phyloP scores from a whole-genome alignment of 164 flowering plant genomes.

The Tetrastigma voinierianum region DNA sequence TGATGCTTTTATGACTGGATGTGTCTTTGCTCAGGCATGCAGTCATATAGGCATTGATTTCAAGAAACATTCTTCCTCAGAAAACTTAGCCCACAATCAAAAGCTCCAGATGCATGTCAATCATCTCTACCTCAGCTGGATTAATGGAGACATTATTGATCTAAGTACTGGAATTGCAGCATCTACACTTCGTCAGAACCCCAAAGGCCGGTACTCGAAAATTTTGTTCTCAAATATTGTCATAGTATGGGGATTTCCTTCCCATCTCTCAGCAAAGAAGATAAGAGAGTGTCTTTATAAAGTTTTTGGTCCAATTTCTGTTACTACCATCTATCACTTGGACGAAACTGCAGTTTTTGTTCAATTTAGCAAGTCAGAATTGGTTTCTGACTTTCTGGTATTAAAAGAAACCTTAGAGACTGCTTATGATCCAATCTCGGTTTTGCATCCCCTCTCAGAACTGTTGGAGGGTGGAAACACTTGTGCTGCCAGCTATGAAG shows the following conservation, averaged over 20 bases:
- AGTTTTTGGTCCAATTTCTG: constrained; percentile 60
- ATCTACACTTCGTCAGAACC: constrained; percentile 8
- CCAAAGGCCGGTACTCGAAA: constrained; percentile 25
- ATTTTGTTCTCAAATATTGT: constrained; percentile 49
- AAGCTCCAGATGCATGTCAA: constrained; percentile 64
- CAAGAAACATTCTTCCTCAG: constrained; percentile 19
- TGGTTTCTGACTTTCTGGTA: constrained; percentile 58
- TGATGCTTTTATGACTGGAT: constrained; percentile 99
- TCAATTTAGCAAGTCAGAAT: constrained; percentile 59
- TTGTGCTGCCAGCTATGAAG: constrained; percentile 62
- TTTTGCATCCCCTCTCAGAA: constrained; percentile 73
- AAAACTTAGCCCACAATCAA: constrained; percentile 34
- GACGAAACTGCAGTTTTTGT: constrained; percentile 81
- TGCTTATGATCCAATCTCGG: constrained; percentile 47
- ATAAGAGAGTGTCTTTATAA: constrained; percentile 55
- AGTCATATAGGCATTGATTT: constrained; percentile 65
- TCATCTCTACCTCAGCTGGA: constrained; percentile 77
- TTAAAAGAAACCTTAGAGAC: constrained; percentile 60
- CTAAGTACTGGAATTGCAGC: constrained; percentile 50
- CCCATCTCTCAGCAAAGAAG: constrained; percentile 49
- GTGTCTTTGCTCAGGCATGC: constrained; percentile 86
- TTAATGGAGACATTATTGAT: constrained; percentile 58
- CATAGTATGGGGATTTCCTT: constrained; percentile 75
- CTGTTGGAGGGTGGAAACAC: constrained; percentile 69
- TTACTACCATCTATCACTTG: constrained; percentile 53